Percentiles rank a stretch among this genome's conserved stretches.
These are phyloP conservation scores for Metschnikowia hibisci DNA, from an alignment of 805 yeast species.

Conservation along the genomic window DNA sequence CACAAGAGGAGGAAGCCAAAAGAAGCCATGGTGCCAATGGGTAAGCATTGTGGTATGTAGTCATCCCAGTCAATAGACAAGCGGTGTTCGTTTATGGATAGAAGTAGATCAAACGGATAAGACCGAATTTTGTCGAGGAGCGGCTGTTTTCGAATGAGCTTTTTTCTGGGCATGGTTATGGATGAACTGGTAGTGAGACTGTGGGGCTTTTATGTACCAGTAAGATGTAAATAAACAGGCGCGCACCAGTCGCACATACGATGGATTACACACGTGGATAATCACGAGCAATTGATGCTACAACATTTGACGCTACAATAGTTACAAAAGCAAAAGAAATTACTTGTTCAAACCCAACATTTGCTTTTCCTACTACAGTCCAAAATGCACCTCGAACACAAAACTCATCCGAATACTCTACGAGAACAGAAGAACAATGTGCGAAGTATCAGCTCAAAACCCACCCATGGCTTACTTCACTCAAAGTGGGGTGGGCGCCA, in stretches of 20 bases:
- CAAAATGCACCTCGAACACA: not conserved
- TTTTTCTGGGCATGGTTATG: slow-evolving; percentile 13
- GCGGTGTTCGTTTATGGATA: slow-evolving; percentile 34
- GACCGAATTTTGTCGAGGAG: slow-evolving; percentile 27
- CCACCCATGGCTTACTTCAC: not conserved
- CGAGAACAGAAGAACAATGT: too few relatives aligned
- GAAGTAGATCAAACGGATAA: slow-evolving; percentile 36
- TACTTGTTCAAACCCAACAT: not conserved
- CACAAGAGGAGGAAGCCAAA: slow-evolving; percentile 20
- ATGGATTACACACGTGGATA: too few relatives aligned
- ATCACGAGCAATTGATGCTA: not conserved
- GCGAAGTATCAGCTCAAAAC: too few relatives aligned
- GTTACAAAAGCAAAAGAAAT: not conserved
- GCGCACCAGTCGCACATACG: not conserved
- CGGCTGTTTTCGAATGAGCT: slow-evolving; percentile 26
- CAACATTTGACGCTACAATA: too few relatives aligned
- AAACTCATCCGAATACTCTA: too few relatives aligned
- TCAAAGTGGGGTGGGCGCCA: slow-evolving; percentile 4
- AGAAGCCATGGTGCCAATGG: slow-evolving; percentile 25
- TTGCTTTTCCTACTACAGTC: too few relatives aligned
- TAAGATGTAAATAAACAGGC: slow-evolving; percentile 1
- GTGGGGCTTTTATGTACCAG: slow-evolving; percentile 3
- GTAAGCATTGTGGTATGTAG: slow-evolving; percentile 29
- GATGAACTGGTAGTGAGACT: slow-evolving; percentile 6
- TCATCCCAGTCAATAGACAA: slow-evolving; percentile 43